A percentile compares a stretch with the other conserved stretches of the same genome.
These are phyloP conservation scores for Solanum sitiens DNA, from an alignment of 257 asterid genomes.

Conservation along the genomic window DNA sequence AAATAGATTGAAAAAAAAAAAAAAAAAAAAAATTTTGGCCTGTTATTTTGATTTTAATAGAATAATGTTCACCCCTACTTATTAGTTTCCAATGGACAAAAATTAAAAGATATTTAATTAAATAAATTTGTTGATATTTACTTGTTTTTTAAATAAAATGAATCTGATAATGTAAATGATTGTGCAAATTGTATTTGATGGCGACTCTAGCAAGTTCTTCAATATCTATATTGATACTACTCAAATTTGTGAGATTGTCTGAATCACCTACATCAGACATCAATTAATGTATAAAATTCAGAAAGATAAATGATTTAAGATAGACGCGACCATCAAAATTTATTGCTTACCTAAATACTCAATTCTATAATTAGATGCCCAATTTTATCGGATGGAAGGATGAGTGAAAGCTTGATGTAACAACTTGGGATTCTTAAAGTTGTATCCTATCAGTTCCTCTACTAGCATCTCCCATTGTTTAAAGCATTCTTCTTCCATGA, in stretches of 20 bases:
- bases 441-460: slow-evolving; percentile 14
- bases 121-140: too few relatives aligned
- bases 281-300: not conserved
- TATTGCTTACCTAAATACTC: slow-evolving; percentile 18
- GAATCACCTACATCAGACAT: slow-evolving; percentile 8
- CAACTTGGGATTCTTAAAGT: slow-evolving; percentile 11
- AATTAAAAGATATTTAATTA: too few relatives aligned
- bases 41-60: too few relatives aligned
- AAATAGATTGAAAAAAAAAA: too few relatives aligned
- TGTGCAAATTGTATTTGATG: slow-evolving; percentile 15
- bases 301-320: not conserved
- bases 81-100: too few relatives aligned
- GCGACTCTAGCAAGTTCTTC: slow-evolving; percentile 56
- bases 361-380: slow-evolving; percentile 17
- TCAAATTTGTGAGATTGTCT: slow-evolving; percentile 30
- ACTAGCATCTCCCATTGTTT: not conserved
- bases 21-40: too few relatives aligned
- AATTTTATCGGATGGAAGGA: not conserved
- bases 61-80: too few relatives aligned
- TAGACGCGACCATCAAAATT: not conserved
- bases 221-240: slow-evolving; percentile 37
- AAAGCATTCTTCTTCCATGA: not conserved
- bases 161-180: too few relatives aligned
- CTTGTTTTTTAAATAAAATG: too few relatives aligned
- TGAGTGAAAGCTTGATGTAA: slow-evolving; percentile 35